These are phyloP conservation scores for Tylopilus sp. DNA, from an alignment of 768 basidiomycete genomes.

Conservation along the genomic window DNA sequence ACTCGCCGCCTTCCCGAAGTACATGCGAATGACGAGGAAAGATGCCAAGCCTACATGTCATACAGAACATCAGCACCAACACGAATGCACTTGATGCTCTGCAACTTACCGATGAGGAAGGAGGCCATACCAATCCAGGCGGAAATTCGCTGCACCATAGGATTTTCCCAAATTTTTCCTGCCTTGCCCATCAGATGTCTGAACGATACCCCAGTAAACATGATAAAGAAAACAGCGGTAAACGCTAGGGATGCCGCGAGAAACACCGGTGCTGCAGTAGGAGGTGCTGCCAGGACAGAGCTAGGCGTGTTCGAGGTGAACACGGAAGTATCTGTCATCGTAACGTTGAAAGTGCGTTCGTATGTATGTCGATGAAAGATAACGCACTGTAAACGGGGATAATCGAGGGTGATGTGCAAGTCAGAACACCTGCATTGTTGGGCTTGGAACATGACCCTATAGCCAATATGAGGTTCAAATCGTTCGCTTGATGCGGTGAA, in stretches of 20 bases:
- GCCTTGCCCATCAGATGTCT: slow-evolving; percentile 60
- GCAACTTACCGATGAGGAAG: slow-evolving; percentile 61
- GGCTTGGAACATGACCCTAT: slow-evolving; percentile 66
- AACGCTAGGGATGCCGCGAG: slow-evolving; percentile 58
- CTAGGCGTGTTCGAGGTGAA: slow-evolving; percentile 56
- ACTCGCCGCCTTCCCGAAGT: slow-evolving; percentile 74
- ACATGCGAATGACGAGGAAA: slow-evolving; percentile 73
- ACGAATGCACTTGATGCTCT: background rate
- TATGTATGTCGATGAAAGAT: background rate
- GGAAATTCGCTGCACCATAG: slow-evolving; percentile 52
- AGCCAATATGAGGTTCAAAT: background rate
- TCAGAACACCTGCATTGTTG: slow-evolving; percentile 45
- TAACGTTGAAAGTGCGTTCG: background rate
- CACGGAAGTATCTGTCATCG: slow-evolving; percentile 53
- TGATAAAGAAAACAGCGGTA: slow-evolving; percentile 59
- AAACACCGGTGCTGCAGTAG: slow-evolving; percentile 57
- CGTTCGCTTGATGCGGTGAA: background rate
- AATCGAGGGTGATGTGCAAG: slow-evolving; percentile 54
- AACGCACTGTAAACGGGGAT: slow-evolving; percentile 60
- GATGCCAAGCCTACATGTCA: slow-evolving; percentile 54
- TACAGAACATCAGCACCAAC: background rate
- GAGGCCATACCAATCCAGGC: slow-evolving; percentile 77
- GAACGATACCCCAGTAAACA: slow-evolving; percentile 63
- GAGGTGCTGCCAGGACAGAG: slow-evolving; percentile 56
- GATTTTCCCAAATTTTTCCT: slow-evolving; percentile 49